Conservation (phyloP, 305 asterid species). For the Stenogyne calaminthoides region DNA sequence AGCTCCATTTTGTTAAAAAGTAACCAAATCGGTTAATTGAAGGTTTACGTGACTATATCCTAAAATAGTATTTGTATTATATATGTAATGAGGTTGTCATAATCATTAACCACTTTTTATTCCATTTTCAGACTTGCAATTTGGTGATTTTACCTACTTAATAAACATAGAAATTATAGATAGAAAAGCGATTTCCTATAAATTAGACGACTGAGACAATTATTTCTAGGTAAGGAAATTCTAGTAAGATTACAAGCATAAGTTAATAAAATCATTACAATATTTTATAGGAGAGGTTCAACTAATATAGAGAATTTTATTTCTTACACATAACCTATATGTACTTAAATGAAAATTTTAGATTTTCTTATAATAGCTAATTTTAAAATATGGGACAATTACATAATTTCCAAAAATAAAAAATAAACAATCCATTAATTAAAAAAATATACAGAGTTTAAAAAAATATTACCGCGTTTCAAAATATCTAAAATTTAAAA, state of each 20-base stretch:
- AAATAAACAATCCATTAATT: too few relatives aligned
- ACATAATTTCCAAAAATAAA: not conserved
- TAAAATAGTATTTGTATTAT: slow-evolving; percentile 10
- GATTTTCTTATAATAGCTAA: not conserved
- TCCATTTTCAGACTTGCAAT: slow-evolving; percentile 26
- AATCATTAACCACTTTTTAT: slow-evolving; percentile 28
- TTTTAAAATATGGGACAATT: not conserved
- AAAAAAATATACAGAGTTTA: not conserved
- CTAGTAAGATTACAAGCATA: not conserved
- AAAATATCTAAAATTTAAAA: not conserved
- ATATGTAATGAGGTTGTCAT: slow-evolving; percentile 19
- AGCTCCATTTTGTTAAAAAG: not conserved
- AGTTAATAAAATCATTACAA: not conserved
- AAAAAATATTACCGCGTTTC: not conserved
- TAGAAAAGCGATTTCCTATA: slow-evolving; percentile 14
- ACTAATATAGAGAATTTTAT: not conserved
- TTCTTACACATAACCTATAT: not conserved
- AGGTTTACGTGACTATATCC: not conserved
- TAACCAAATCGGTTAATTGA: not conserved
- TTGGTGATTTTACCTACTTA: slow-evolving; percentile 26
- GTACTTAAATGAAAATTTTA: not conserved
- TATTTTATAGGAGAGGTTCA: not conserved
- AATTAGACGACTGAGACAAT: not conserved
- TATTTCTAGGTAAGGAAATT: not conserved
- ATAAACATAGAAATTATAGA: slow-evolving; percentile 5